phyloP scores from a whole-genome alignment of 148 eudicot species.

The Silene conica region DNA sequence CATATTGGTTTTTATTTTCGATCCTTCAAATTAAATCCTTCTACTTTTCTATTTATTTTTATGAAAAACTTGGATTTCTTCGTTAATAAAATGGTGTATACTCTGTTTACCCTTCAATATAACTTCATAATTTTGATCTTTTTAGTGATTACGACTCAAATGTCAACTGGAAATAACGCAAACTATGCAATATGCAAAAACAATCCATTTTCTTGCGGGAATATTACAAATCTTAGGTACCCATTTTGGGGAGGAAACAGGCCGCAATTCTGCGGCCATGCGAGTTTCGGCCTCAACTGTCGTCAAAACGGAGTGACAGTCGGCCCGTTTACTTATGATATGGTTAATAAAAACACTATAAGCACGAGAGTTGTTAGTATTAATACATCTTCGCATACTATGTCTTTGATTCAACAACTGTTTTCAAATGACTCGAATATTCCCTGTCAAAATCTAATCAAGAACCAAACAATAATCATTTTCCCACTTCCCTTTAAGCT shows the following conservation, averaged over 20 bases:
- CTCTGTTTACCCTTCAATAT: no score
- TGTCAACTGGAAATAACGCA: neutral
- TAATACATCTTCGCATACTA: slow-evolving; percentile 11
- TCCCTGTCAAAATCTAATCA: neutral
- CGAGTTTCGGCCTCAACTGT: neutral
- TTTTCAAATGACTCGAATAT: neutral
- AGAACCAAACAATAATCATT: neutral
- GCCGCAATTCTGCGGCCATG: slow-evolving; percentile 15
- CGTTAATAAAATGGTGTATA: no score
- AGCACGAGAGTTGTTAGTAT: neutral
- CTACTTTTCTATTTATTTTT: no score
- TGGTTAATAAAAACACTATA: neutral
- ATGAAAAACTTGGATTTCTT: no score
- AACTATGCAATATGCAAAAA: slow-evolving; percentile 8
- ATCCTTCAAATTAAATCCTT: no score
- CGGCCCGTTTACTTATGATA: neutral
- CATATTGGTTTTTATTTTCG: no score
- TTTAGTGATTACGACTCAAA: no score
- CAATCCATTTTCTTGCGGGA: slow-evolving; percentile 4
- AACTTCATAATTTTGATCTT: no score
- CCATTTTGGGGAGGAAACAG: slow-evolving; percentile 19
- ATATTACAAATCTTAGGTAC: slow-evolving; percentile 8
- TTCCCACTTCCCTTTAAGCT: neutral
- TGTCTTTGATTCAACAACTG: neutral
- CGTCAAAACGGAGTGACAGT: neutral